These are phyloP conservation scores for Eucalyptus tenuipes DNA, from an alignment of 345 rosid species.

Conservation along the genomic window DNA sequence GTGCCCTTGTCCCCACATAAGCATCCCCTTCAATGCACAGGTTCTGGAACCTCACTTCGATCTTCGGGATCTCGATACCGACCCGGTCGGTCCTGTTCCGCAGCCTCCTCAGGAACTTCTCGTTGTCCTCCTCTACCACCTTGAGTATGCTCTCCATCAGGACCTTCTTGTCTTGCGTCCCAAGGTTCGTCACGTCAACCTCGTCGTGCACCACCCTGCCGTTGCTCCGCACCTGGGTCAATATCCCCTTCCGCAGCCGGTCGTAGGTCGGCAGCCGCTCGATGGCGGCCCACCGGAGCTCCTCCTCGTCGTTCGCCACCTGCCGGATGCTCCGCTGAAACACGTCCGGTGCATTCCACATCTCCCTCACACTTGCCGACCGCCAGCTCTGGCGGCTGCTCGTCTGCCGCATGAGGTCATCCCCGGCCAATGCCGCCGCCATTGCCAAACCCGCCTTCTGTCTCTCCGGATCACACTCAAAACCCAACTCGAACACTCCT, in stretches of 20 bases:
- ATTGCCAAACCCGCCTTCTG: background rate
- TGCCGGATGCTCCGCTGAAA: constrained; percentile 7
- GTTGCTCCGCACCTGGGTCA: constrained; percentile 8
- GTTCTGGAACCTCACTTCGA: constrained; percentile 28
- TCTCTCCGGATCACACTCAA: background rate
- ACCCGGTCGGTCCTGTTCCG: constrained; percentile 21
- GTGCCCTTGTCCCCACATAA: constrained; percentile 25
- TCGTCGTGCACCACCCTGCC: constrained; percentile 7
- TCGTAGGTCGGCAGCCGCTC: constrained; percentile 27
- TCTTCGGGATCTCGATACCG: constrained; percentile 18
- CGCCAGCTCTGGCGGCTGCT: constrained; percentile 12
- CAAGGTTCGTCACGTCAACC: constrained; percentile 18
- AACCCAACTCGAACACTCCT: background rate
- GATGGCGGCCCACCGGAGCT: constrained; percentile 17
- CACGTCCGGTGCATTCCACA: constrained; percentile 10
- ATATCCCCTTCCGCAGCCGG: constrained; percentile 8
- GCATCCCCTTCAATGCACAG: constrained; percentile 24
- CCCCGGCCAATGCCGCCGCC: background rate
- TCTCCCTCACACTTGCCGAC: constrained; percentile 6
- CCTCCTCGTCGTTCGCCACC: constrained; percentile 13
- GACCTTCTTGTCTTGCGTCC: constrained; percentile 15
- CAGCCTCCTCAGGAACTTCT: constrained; percentile 5
- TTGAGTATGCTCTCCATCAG: constrained; percentile 19
- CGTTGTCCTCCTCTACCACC: constrained; percentile 21
- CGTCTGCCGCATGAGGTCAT: constrained; percentile 8